Conservation (phyloP, 108 stramenopile genomes). For the Cyclotella cryptica region DNA sequence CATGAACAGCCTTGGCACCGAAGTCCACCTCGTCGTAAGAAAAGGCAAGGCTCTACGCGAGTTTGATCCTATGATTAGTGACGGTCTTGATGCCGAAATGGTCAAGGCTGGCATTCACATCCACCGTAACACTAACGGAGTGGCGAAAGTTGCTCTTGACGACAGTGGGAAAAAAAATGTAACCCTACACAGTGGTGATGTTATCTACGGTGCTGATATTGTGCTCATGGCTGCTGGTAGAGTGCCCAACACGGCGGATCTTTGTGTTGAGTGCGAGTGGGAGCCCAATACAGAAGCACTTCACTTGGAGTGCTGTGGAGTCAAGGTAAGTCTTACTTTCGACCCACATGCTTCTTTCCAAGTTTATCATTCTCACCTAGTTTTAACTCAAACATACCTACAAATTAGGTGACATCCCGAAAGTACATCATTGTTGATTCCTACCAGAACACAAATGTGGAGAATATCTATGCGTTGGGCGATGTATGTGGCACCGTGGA, state of each 20-base stretch:
- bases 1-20: constrained; percentile 81
- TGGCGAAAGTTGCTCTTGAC: constrained; percentile 65
- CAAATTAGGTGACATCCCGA: not conserved
- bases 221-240: constrained; percentile 90
- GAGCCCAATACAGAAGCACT: constrained; percentile 68
- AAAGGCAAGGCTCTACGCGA: constrained; percentile 69
- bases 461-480: constrained; percentile 89
- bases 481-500: constrained; percentile 90
- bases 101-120: constrained; percentile 67
- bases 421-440: constrained; percentile 85
- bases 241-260: constrained; percentile 51
- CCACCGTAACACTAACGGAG: constrained; percentile 76
- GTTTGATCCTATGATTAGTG: constrained; percentile 87
- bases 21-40: constrained; percentile 71
- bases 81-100: constrained; percentile 80
- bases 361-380: too few relatives aligned
- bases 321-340: constrained; percentile 30
- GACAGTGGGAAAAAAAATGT: constrained; percentile 65
- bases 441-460: constrained; percentile 82
- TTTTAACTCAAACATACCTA: not conserved
- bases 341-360: too few relatives aligned
- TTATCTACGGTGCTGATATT: constrained; percentile 71
- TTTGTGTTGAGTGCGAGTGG: constrained; percentile 55
- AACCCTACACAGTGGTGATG: constrained; percentile 60
- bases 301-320: constrained; percentile 72